Percentiles rank a stretch among this genome's conserved stretches.
Conservation (phyloP, 768 basidiomycete species). For the Suillus ampliporus region DNA sequence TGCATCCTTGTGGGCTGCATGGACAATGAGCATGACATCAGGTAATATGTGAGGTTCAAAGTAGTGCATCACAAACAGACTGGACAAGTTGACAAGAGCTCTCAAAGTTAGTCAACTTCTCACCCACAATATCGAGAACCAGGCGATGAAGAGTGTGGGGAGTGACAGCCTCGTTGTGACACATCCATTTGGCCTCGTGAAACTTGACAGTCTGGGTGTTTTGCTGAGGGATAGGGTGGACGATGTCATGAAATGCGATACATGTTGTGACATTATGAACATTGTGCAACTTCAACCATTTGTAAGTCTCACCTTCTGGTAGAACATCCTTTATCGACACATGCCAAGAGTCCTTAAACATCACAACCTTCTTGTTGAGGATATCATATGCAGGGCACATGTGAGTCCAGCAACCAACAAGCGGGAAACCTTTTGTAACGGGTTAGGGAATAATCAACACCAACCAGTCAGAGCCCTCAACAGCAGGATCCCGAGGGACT, state of each 20-base stretch:
- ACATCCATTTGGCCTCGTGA: not conserved
- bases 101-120: not conserved
- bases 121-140: constrained; percentile 7
- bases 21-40: not conserved
- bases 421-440: too few relatives aligned
- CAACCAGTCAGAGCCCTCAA: not conserved
- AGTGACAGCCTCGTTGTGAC: not conserved
- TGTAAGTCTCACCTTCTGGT: constrained; percentile 29
- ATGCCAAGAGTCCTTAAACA: constrained; percentile 41
- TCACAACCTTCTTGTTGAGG: constrained; percentile 17
- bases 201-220: constrained; percentile 12
- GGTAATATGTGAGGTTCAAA: not conserved
- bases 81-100: constrained; percentile 10
- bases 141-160: not conserved
- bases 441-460: not conserved
- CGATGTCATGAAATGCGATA: constrained; percentile 2
- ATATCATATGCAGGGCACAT: constrained; percentile 1
- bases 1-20: constrained; percentile 5
- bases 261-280: constrained; percentile 30
- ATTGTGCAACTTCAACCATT: constrained; percentile 18
- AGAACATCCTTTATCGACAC: constrained; percentile 11
- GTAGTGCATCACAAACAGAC: constrained; percentile 23
- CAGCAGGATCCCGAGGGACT: not conserved
- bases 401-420: not conserved
- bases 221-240: not conserved